A percentile compares a stretch with the other conserved stretches of the same genome.
Conservation (phyloP, 1,284 basidiomycete species). For the Puccinia hordei region DNA sequence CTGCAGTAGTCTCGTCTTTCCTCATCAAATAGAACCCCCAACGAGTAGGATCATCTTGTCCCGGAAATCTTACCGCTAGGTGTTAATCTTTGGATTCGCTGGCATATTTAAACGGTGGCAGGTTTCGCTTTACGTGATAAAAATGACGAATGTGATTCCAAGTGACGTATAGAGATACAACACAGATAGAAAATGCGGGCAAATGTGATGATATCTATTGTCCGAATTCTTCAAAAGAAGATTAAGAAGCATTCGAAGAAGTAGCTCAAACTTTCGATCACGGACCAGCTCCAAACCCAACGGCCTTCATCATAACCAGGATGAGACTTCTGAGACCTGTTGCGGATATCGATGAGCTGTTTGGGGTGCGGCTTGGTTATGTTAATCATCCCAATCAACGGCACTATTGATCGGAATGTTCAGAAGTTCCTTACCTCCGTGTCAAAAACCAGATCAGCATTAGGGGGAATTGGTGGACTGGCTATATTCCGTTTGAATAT, state of each 20-base stretch:
- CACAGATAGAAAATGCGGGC: too few relatives aligned
- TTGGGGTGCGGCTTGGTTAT: neutral
- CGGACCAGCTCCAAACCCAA: conserved; percentile 12
- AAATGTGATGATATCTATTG: too few relatives aligned
- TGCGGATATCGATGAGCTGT: conserved; percentile 8
- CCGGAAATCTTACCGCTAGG: too few relatives aligned
- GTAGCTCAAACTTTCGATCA: conserved; percentile 7
- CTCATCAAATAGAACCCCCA: too few relatives aligned
- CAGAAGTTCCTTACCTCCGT: conserved; percentile 1
- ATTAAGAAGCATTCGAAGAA: conserved; percentile 12
- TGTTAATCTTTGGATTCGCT: too few relatives aligned
- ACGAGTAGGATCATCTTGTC: too few relatives aligned
- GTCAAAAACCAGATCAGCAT: conserved; percentile 47
- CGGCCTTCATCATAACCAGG: neutral
- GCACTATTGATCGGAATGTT: neutral
- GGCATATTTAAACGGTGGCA: too few relatives aligned
- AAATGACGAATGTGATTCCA: too few relatives aligned
- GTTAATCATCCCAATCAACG: neutral
- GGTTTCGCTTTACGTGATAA: too few relatives aligned
- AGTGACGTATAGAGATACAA: too few relatives aligned
- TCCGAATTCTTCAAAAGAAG: neutral
- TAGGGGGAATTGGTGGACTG: conserved; percentile 33
- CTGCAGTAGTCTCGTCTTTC: too few relatives aligned
- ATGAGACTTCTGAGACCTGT: neutral
- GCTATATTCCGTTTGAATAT: neutral